Conservation (phyloP, 2,329 filamentous ascomycete species). For the Ophiosphaerella narmari region DNA sequence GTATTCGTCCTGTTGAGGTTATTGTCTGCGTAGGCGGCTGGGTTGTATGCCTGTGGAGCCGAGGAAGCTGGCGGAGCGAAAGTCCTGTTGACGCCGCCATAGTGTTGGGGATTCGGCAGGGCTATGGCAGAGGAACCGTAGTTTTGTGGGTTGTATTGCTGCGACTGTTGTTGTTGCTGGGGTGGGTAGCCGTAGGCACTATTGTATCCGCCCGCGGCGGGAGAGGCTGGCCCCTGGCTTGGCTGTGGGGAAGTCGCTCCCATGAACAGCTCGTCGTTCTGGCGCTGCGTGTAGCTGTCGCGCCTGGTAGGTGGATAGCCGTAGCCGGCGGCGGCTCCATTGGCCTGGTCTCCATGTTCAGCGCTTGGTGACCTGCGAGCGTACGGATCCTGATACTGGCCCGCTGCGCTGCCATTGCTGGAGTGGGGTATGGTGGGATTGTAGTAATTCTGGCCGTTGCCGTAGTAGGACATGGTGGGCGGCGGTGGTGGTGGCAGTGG, state of each 20-base stretch:
- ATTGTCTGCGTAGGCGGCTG: conserved; percentile 50
- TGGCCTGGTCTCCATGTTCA: conserved; percentile 74
- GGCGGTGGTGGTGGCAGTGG: no score
- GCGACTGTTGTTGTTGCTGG: conserved; percentile 34
- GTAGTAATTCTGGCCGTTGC: conserved; percentile 59
- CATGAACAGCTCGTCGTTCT: conserved; percentile 68
- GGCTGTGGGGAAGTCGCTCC: conserved; percentile 40
- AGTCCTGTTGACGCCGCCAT: conserved; percentile 46
- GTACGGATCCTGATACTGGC: conserved; percentile 43
- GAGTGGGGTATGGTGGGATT: conserved; percentile 49
- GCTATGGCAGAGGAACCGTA: conserved; percentile 54
- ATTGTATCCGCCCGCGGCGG: conserved; percentile 28
- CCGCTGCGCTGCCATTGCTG: conserved; percentile 44
- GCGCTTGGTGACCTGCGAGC: conserved; percentile 69
- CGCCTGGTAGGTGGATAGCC: conserved; percentile 45
- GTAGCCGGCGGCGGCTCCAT: conserved; percentile 49
- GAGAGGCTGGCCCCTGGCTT: conserved; percentile 34
- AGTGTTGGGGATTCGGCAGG: conserved; percentile 68
- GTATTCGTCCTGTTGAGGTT: conserved; percentile 36
- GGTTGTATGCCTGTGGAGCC: conserved; percentile 50
- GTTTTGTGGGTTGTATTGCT: conserved; percentile 66
- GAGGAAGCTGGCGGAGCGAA: conserved; percentile 32
- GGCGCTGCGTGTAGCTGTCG: conserved; percentile 44
- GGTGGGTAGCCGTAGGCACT: conserved; percentile 51
- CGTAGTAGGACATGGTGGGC: conserved; percentile 60